Evolutionary conservation across 2,329 filamentous ascomycete genomes (phyloP).

Genomic region (Neodidymelliopsis sp.): DNA sequence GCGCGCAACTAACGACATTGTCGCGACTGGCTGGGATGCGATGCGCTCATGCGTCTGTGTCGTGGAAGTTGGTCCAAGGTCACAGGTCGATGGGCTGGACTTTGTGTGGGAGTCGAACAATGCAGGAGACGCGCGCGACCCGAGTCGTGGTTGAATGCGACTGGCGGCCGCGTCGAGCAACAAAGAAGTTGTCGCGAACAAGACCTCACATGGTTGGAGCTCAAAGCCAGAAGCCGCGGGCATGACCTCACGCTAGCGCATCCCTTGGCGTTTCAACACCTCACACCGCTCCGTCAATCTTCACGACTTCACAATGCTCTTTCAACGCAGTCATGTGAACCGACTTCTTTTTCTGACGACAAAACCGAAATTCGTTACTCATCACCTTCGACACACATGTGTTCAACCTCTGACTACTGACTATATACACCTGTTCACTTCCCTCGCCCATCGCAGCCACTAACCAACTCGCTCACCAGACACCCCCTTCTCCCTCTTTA

Average conservation of each 20-base stretch:
- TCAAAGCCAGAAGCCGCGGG: constrained; percentile 17
- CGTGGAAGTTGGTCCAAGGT: not conserved
- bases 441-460: not conserved
- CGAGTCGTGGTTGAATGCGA: constrained; percentile 29
- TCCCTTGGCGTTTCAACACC: constrained; percentile 12
- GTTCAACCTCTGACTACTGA: not conserved
- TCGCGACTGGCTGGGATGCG: constrained; percentile 26
- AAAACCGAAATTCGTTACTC: constrained; percentile 20
- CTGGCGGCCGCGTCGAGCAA: constrained; percentile 29
- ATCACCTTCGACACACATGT: not conserved
- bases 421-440: not conserved
- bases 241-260: constrained; percentile 1
- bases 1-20: constrained; percentile 39
- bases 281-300: not conserved
- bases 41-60: constrained; percentile 20
- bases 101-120: not conserved
- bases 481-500: not conserved
- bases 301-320: not conserved
- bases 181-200: constrained; percentile 31
- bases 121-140: constrained; percentile 18
- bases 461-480: not conserved
- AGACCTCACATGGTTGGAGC: constrained; percentile 7
- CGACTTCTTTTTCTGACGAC: not conserved
- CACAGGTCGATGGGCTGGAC: not conserved
- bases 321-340: not conserved